These are phyloP conservation scores for Wallacemonas sp. DNA, from an alignment of 208 protist genomes.

Conservation along the genomic window DNA sequence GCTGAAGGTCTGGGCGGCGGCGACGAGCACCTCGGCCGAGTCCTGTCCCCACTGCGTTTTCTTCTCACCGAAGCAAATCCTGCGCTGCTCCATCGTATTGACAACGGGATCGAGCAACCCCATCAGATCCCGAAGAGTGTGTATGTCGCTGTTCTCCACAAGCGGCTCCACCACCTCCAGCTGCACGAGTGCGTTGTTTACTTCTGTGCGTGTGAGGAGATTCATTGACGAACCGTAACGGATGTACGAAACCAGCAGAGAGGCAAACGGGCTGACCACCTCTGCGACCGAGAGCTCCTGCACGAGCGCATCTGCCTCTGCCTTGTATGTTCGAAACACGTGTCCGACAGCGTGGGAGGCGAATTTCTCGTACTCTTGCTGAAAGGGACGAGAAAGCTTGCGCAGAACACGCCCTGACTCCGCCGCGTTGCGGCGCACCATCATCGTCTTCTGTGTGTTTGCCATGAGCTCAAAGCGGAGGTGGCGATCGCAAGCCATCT, in stretches of 20 bases:
- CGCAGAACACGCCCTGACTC: slow-evolving; percentile 68
- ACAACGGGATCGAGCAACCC: slow-evolving; percentile 71
- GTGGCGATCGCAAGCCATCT: slow-evolving; percentile 79
- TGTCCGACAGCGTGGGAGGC: slow-evolving; percentile 63
- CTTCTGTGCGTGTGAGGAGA: slow-evolving; percentile 63
- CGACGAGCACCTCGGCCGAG: slow-evolving; percentile 52
- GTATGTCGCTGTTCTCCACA: slow-evolving; percentile 59
- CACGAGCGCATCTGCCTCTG: slow-evolving; percentile 69
- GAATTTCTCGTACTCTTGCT: slow-evolving; percentile 73
- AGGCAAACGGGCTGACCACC: slow-evolving; percentile 76
- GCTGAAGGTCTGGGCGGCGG: slow-evolving; percentile 51
- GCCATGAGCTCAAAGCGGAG: slow-evolving; percentile 75
- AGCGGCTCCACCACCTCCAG: slow-evolving; percentile 60
- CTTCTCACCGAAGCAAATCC: slow-evolving; percentile 38
- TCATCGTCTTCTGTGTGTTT: slow-evolving; percentile 75
- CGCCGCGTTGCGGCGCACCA: slow-evolving; percentile 69
- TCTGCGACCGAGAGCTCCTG: slow-evolving; percentile 47
- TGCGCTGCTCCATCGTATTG: slow-evolving; percentile 53
- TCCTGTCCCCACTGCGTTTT: slow-evolving; percentile 50
- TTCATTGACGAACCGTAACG: slow-evolving; percentile 62
- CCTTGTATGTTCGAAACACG: slow-evolving; percentile 78
- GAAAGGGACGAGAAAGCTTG: slow-evolving; percentile 73
- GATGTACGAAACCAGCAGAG: slow-evolving; percentile 74
- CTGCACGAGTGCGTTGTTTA: slow-evolving; percentile 61
- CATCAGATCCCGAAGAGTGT: slow-evolving; percentile 66